Evolutionary conservation across 768 basidiomycete genomes (phyloP).

Genomic region (Auricularia auricula-judae): DNA sequence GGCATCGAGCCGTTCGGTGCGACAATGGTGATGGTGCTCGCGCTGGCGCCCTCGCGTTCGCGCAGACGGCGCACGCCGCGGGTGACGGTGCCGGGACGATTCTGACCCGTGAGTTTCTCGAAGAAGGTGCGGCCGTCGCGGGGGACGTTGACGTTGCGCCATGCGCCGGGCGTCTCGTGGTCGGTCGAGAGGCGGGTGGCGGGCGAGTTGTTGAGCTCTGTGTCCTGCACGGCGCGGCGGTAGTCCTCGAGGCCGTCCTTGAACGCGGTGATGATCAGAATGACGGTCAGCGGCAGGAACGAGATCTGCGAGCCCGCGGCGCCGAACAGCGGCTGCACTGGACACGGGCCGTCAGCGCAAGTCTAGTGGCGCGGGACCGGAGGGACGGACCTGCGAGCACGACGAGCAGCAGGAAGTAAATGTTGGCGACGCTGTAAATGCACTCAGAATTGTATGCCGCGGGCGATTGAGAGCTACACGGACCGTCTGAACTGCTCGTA

Average conservation of each 20-base stretch:
- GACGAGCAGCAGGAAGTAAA: no score
- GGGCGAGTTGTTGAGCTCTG: constrained; percentile 91
- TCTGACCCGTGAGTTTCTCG: constrained; percentile 20
- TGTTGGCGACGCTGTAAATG: no score
- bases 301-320: constrained; percentile 73
- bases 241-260: constrained; percentile 97
- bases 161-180: constrained; percentile 15
- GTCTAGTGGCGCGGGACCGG: no score
- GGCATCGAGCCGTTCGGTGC: constrained; percentile 11
- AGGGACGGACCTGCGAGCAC: no score
- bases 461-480: constrained; percentile 10
- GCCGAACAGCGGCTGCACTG: constrained; percentile 87
- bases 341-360: no score
- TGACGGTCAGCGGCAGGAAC: constrained; percentile 78
- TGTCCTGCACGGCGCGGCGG: constrained; percentile 76
- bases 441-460: no score
- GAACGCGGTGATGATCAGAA: constrained; percentile 78
- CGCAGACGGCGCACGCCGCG: constrained; percentile 32
- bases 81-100: constrained; percentile 19
- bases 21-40: neutral
- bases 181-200: constrained; percentile 35
- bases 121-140: constrained; percentile 23
- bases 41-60: constrained; percentile 8
- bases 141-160: constrained; percentile 34
- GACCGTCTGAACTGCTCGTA: constrained; percentile 90